Evolutionary conservation across 1,284 basidiomycete genomes (phyloP).

Genomic region (Ustilago trichophora): DNA sequence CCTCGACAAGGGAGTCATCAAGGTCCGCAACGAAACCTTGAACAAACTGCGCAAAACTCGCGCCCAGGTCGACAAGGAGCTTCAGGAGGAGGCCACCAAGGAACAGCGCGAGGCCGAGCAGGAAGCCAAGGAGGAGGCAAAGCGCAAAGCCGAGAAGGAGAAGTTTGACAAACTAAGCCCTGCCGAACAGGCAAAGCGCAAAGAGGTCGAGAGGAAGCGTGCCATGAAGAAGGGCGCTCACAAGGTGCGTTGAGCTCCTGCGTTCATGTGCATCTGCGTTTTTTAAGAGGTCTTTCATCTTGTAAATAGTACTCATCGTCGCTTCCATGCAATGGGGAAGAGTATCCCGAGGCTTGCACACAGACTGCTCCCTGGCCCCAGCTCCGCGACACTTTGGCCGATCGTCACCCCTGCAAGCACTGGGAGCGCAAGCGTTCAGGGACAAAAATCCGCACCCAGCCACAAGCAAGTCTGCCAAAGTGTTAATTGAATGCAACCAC

Average conservation of each 20-base stretch:
- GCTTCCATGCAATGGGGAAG: no score
- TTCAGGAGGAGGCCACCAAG: constrained; percentile 46
- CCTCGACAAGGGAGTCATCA: constrained; percentile 46
- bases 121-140: constrained; percentile 55
- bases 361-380: no score
- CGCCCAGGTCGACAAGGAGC: constrained; percentile 49
- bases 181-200: constrained; percentile 63
- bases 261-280: no score
- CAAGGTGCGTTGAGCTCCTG: constrained; percentile 26
- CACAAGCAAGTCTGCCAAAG: no score
- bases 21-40: constrained; percentile 44
- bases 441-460: no score
- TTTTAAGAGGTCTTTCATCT: no score
- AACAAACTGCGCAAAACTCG: constrained; percentile 56
- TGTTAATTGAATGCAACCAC: no score
- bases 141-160: constrained; percentile 55
- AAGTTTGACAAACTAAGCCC: constrained; percentile 61
- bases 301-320: background rate
- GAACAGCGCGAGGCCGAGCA: constrained; percentile 53
- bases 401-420: no score
- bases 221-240: constrained; percentile 52
- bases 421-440: no score
- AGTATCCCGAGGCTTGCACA: no score
- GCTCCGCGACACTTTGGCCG: no score
- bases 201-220: constrained; percentile 62